Evolutionary conservation across 1,139 yeast species (phyloP).

Genomic region (Geotrichum restrictum): DNA sequence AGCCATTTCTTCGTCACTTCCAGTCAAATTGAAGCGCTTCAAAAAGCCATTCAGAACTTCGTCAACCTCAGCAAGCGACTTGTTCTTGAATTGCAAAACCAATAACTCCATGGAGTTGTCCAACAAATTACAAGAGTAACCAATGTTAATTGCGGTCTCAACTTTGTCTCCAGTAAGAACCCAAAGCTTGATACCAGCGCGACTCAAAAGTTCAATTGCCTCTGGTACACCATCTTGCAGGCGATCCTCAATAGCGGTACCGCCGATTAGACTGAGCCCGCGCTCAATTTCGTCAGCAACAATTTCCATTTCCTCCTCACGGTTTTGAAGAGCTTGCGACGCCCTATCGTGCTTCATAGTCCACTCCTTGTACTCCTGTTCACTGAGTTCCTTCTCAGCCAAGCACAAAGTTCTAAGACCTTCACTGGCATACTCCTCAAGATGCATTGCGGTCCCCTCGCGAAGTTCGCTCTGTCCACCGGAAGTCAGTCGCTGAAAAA

Average conservation of each 20-base stretch:
- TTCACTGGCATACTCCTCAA: conserved; percentile 93
- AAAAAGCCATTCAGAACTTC: conserved; percentile 58
- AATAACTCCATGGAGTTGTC: conserved; percentile 83
- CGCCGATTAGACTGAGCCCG: conserved; percentile 72
- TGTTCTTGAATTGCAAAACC: conserved; percentile 53
- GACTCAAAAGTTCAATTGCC: conserved; percentile 73
- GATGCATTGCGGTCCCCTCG: conserved; percentile 71
- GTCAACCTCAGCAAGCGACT: conserved; percentile 48
- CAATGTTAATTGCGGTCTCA: conserved; percentile 96
- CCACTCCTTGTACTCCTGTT: conserved; percentile 66
- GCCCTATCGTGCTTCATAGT: conserved; percentile 65
- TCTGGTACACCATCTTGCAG: conserved; percentile 96
- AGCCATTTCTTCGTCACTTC: conserved; percentile 55
- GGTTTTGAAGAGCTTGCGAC: conserved; percentile 61
- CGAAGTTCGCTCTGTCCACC: conserved; percentile 53
- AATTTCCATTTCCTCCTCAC: conserved; percentile 74
- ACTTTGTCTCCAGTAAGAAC: conserved; percentile 96
- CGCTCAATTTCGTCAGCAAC: conserved; percentile 80
- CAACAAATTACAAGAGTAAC: conserved; percentile 87
- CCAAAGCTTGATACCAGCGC: conserved; percentile 95
- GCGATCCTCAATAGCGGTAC: conserved; percentile 96
- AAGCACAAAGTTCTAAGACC: conserved; percentile 93
- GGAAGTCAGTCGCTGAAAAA: conserved; percentile 64
- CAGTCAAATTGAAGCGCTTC: conserved; percentile 58
- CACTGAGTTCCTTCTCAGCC: conserved; percentile 71